phyloP scores from a whole-genome alignment of 129 eudicot species.

The Kitagawia praeruptora region DNA sequence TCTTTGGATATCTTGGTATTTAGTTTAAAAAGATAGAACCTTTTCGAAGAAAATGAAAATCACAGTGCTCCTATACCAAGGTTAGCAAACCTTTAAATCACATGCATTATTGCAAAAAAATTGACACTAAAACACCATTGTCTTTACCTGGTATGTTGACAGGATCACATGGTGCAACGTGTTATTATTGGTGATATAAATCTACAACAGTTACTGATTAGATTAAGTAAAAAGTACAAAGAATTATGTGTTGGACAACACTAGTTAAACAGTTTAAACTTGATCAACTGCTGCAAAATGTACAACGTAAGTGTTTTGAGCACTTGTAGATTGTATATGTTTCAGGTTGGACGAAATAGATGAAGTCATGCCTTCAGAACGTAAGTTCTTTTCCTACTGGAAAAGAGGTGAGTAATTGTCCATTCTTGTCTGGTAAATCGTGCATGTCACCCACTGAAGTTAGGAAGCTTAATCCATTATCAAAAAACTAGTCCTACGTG shows the following conservation, averaged over 20 bases:
- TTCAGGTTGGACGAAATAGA: background rate
- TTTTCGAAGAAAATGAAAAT: background rate
- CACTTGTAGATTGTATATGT: background rate
- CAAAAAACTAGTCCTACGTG: conserved; percentile 5
- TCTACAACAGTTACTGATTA: background rate
- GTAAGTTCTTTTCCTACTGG: background rate
- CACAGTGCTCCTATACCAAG: background rate
- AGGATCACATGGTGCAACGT: background rate
- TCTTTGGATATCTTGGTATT: background rate
- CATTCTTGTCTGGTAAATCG: conserved; percentile 6
- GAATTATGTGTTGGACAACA: background rate
- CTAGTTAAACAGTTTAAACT: background rate
- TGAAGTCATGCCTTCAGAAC: background rate
- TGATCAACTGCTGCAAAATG: background rate
- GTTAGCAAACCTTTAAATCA: background rate
- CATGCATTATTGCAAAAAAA: background rate
- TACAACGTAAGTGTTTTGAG: background rate
- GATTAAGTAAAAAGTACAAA: background rate
- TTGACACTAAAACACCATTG: background rate
- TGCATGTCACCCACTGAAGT: conserved; percentile 8
- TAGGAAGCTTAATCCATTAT: conserved; percentile 10
- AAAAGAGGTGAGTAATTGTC: conserved; percentile 15
- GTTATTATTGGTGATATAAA: background rate
- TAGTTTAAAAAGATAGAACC: background rate
- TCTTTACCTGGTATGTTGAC: background rate